Base-by-base conservation (phyloP, 768 basidiomycete genomes). In the Pholiota molesta region DNA sequence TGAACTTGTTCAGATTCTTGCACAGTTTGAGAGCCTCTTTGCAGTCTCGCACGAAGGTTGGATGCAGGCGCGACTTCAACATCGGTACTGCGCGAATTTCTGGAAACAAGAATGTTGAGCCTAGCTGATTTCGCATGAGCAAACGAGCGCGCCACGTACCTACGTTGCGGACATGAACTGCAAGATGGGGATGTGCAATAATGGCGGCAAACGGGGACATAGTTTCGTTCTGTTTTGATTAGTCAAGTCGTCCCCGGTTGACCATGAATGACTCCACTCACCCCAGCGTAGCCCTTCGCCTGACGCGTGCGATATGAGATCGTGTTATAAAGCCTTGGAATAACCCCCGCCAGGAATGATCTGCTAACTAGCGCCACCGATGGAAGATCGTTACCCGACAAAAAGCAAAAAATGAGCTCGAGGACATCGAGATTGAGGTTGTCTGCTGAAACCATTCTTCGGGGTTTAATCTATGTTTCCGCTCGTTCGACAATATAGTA, bases 361-460 rank as follows among this genome's bases (percentile, higher is more conserved):
- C 79, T 80, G 68, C 83, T 88, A 68, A 90, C 90, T 44, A 86
- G 84, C 0, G 87, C 83, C 19, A 86, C 77, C 3, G 84, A 80
- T 16, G 84, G 79, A 33, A 92, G 80, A 66, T 90, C 88, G 17
- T 79, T 78, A 44, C 78, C 75, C n/a, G 75, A 70, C 5, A 92
- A 75, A 65, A 81, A 76, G 0, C 75, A 72, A 64, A 88, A 88
- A 17, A 92, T 84, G n/a, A 86, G 77, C 68, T 89, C 87, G 44
- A 91, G 80, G 39, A 92, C 87, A 73, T 93, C 91, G 19, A 86
- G 79, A 63, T 91, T 86, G 52, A 91, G 77, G 66, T 84, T 89
- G 65, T 89, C 85, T 11, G 85, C 86, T 31, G 85, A 81, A 51
- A 87, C 84, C 89, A 90, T 90, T 39, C n/a, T 10, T n/a, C 28